These are phyloP conservation scores for Sedum album DNA, from an alignment of 164 flowering plant species.

Conservation along the genomic window DNA sequence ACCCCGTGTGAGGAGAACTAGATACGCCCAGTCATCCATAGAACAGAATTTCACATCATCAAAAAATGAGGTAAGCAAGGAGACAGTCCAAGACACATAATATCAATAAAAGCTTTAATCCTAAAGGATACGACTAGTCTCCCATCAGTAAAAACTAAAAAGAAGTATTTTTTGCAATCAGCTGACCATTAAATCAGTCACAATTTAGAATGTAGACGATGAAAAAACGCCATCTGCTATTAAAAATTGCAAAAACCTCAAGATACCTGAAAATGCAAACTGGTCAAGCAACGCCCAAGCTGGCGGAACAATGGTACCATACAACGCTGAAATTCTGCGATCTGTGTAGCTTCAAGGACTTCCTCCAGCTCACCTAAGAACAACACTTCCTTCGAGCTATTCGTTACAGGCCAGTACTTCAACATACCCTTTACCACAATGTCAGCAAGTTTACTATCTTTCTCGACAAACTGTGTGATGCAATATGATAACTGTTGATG, in stretches of 20 bases:
- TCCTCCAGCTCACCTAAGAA: conserved; percentile 12
- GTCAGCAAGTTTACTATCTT: conserved; percentile 8
- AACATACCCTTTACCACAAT: conserved; percentile 5
- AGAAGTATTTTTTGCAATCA: too few species aligned
- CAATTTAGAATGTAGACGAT: too few species aligned
- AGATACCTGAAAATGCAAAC: conserved; percentile 10
- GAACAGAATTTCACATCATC: too few species aligned
- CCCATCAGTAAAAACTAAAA: too few species aligned
- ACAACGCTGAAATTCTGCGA: conserved; percentile 7
- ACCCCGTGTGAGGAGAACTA: too few species aligned
- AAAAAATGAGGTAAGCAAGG: too few species aligned
- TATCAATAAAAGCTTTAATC: too few species aligned
- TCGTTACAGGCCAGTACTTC: conserved; percentile 9
- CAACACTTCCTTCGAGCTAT: conserved; percentile 8
- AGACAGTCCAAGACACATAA: too few species aligned
- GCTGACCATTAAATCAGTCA: too few species aligned
- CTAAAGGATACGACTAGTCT: too few species aligned
- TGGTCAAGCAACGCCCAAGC: conserved; percentile 8
- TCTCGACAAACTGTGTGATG: conserved; percentile 7
- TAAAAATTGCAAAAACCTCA: neutral
- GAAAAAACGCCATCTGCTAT: too few species aligned
- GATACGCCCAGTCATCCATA: too few species aligned
- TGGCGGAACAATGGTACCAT: conserved; percentile 10
- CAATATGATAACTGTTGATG: conserved; percentile 8
- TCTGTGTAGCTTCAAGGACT: conserved; percentile 5